phyloP scores from a whole-genome alignment of 2,329 filamentous ascomycete species.

The Amauroascus niger region DNA sequence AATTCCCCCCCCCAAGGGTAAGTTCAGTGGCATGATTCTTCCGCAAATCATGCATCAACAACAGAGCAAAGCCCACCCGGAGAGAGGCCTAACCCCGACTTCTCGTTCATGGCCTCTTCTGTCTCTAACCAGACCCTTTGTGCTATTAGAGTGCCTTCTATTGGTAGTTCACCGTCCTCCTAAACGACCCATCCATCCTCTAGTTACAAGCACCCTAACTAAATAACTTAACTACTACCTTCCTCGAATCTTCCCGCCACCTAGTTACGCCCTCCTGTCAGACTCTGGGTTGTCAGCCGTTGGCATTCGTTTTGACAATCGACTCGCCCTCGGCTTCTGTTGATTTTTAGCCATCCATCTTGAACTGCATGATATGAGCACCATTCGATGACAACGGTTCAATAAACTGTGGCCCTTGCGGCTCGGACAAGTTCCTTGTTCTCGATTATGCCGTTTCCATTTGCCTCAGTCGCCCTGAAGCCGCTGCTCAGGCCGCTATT shows the following conservation, averaged over 20 bases:
- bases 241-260: not conserved
- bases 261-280: not conserved
- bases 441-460: conserved; percentile 57
- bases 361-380: conserved; percentile 2
- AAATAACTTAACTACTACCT: too few species aligned
- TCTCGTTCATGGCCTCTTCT: not conserved
- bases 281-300: not conserved
- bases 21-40: conserved; percentile 3
- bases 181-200: too few species aligned
- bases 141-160: not conserved
- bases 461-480: conserved; percentile 75
- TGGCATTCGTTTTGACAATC: not conserved
- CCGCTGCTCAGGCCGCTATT: conserved; percentile 76
- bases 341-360: not conserved
- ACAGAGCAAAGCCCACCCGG: conserved; percentile 9
- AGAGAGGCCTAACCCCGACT: not conserved
- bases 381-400: not conserved
- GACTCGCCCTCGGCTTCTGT: not conserved
- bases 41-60: conserved; percentile 13
- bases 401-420: conserved; percentile 3
- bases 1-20: too few species aligned
- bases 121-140: not conserved
- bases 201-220: too few species aligned
- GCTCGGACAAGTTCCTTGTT: not conserved
- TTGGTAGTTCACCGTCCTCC: not conserved